Conservation (phyloP, 768 basidiomycete species). For the Leccinellum rugosiceps region DNA sequence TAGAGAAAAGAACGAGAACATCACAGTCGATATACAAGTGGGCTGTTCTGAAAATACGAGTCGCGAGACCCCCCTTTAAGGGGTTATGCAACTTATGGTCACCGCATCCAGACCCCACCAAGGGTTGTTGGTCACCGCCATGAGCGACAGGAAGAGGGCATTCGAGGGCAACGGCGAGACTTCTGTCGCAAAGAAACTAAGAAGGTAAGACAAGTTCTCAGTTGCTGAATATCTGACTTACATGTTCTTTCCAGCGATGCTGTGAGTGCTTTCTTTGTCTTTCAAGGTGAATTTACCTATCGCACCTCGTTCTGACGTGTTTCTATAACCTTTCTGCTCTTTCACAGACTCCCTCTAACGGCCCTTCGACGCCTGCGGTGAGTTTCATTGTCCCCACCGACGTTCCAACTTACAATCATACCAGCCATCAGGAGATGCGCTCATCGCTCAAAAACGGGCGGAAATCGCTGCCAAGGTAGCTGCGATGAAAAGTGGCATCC, state of each 20-base stretch:
- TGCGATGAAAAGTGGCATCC: constrained; percentile 53
- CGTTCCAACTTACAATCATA: constrained; percentile 2
- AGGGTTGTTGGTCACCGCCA: constrained; percentile 27
- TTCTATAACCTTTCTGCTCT: constrained; percentile 62
- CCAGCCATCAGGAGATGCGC: constrained; percentile 52
- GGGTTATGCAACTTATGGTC: constrained; percentile 11
- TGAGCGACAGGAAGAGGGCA: constrained; percentile 68
- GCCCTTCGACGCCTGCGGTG: constrained; percentile 41
- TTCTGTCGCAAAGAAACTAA: constrained; percentile 54
- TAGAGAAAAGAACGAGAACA: constrained; percentile 25
- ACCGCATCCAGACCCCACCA: not conserved
- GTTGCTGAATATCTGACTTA: constrained; percentile 19
- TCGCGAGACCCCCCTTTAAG: constrained; percentile 15
- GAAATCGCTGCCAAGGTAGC: constrained; percentile 86
- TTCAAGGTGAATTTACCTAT: constrained; percentile 71
- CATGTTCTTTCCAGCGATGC: constrained; percentile 46
- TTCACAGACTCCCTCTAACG: constrained; percentile 51
- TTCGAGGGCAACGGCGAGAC: constrained; percentile 53
- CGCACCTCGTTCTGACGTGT: constrained; percentile 52
- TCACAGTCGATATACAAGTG: not conserved
- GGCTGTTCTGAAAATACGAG: not conserved
- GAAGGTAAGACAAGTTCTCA: constrained; percentile 46
- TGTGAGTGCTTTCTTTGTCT: constrained; percentile 53
- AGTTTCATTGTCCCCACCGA: constrained; percentile 23
- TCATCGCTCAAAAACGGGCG: constrained; percentile 80